A percentile compares a stretch with the other conserved stretches of the same genome.
Evolutionary conservation across 805 yeast species (phyloP).

Genomic region (Kazachstania africana): DNA sequence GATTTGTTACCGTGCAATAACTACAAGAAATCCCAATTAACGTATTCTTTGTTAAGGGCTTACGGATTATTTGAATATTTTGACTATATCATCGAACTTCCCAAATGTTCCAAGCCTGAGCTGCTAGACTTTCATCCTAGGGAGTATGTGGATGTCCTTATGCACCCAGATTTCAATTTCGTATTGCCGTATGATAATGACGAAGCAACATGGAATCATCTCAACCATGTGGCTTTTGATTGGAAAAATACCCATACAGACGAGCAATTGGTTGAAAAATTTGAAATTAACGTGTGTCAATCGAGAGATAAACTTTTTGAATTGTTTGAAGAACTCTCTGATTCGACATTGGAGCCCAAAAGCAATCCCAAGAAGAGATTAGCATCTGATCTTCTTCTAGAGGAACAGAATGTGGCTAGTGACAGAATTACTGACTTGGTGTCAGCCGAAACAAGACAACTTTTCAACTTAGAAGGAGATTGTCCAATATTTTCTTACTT

Average conservation of each 20-base stretch:
- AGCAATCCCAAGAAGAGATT: neutral
- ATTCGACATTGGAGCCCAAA: no score
- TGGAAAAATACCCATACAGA: slow-evolving; percentile 4
- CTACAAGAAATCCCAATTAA: slow-evolving; percentile 15
- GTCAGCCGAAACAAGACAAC: slow-evolving; percentile 8
- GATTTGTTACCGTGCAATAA: slow-evolving; percentile 26
- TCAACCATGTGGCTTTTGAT: slow-evolving; percentile 6
- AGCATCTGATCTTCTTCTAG: neutral
- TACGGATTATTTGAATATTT: slow-evolving; percentile 15
- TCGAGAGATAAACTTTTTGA: no score
- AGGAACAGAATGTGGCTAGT: no score
- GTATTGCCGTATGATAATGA: no score
- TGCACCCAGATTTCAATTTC: no score
- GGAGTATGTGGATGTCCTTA: slow-evolving; percentile 31
- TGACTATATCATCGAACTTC: slow-evolving; percentile 11
- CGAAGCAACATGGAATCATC: slow-evolving; percentile 8
- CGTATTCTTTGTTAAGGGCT: slow-evolving; percentile 14
- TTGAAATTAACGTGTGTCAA: no score
- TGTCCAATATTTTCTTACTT: slow-evolving; percentile 52
- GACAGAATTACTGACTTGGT: no score
- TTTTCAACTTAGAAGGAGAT: slow-evolving; percentile 45
- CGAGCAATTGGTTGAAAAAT: no score
- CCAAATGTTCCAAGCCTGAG: slow-evolving; percentile 24
- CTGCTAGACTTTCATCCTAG: slow-evolving; percentile 39
- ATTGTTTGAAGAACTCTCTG: no score